These are phyloP conservation scores for Juncus effusus DNA, from an alignment of 176 grass and related monocot species.

Conservation along the genomic window DNA sequence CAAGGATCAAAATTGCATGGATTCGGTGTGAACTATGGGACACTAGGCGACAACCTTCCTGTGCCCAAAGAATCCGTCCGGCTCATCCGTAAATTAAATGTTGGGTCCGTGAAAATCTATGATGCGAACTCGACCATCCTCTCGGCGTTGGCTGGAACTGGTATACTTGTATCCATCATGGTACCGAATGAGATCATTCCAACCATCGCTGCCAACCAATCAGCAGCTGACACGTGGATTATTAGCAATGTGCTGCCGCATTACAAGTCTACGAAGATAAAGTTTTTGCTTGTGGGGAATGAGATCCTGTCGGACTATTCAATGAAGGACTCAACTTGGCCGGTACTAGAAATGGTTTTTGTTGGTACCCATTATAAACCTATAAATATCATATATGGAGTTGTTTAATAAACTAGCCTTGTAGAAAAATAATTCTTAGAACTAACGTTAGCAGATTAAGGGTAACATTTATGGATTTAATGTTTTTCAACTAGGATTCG, in stretches of 20 bases:
- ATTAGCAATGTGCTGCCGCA: constrained; percentile 48
- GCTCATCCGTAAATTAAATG: constrained; percentile 44
- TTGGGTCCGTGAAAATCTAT: constrained; percentile 82
- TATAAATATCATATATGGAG: too few species aligned
- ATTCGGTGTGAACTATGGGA: constrained; percentile 84
- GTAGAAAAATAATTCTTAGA: too few species aligned
- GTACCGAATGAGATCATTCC: constrained; percentile 78
- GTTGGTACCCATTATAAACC: too few species aligned
- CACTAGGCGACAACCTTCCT: constrained; percentile 64
- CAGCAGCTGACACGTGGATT: constrained; percentile 65
- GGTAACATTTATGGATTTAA: too few species aligned
- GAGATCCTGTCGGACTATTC: constrained; percentile 83
- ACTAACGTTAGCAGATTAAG: too few species aligned
- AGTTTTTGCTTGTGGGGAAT: constrained; percentile 86
- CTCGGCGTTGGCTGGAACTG: constrained; percentile 50
- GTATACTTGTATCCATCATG: constrained; percentile 73
- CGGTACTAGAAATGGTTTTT: too few species aligned
- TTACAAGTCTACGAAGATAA: constrained; percentile 41
- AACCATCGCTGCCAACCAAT: constrained; percentile 41
- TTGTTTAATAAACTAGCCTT: too few species aligned
- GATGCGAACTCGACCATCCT: constrained; percentile 72
- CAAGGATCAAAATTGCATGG: constrained; percentile 29
- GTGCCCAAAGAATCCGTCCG: constrained; percentile 43
- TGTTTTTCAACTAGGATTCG: too few species aligned
- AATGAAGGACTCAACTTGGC: constrained; percentile 48